These are phyloP conservation scores for Talaromyces marneffei DNA, from an alignment of 2,329 filamentous ascomycete species.

Conservation along the genomic window DNA sequence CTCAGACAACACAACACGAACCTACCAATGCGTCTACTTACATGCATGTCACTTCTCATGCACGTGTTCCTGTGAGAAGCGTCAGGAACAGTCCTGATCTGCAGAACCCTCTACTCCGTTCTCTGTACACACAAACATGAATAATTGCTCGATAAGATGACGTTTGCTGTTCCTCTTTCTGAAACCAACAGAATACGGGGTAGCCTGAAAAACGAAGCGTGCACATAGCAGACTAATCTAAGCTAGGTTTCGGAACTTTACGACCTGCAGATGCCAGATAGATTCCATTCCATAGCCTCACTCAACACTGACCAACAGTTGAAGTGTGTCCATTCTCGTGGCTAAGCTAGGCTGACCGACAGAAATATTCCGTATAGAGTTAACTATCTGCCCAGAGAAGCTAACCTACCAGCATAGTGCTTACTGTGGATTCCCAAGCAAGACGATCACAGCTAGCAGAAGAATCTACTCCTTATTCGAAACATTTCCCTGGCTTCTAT, in stretches of 20 bases:
- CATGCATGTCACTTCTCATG: neutral
- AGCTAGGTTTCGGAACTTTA: neutral
- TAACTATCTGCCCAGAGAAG: neutral
- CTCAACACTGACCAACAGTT: neutral
- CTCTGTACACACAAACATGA: neutral
- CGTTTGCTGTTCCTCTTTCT: neutral
- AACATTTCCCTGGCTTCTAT: neutral
- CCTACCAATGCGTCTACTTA: neutral
- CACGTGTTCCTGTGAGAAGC: neutral
- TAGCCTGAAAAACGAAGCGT: neutral
- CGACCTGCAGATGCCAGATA: neutral
- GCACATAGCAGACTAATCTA: neutral
- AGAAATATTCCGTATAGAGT: neutral
- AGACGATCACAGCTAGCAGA: neutral
- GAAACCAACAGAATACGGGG: neutral
- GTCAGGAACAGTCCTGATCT: neutral
- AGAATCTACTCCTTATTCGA: neutral
- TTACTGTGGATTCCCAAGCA: neutral
- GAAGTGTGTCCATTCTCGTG: neutral
- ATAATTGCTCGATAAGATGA: neutral
- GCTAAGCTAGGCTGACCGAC: neutral
- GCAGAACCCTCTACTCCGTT: too few species aligned
- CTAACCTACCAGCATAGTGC: neutral
- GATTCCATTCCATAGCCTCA: neutral
- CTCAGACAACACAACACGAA: neutral